Conservation (phyloP, 2,329 filamentous ascomycete genomes). For the Piedraia hortae region DNA sequence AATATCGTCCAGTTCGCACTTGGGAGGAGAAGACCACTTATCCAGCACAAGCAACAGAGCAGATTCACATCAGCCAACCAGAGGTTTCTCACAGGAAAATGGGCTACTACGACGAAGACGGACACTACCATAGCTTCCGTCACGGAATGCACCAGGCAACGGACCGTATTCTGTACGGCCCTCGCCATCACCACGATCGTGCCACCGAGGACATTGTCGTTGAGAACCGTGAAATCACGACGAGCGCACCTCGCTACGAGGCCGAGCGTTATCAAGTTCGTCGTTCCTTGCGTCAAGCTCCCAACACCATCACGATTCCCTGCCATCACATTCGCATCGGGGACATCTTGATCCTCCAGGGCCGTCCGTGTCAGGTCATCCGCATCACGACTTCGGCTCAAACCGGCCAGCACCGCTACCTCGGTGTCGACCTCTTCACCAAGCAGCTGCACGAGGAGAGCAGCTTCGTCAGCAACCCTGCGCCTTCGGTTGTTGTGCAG, state of each 20-base stretch:
- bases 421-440: slow-evolving; percentile 98
- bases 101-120: slow-evolving; percentile 60
- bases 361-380: slow-evolving; percentile 98
- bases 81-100: slow-evolving; percentile 22
- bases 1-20: slow-evolving; percentile 20
- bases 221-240: slow-evolving; percentile 21
- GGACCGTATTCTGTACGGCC: slow-evolving; percentile 26
- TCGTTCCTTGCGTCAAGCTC: slow-evolving; percentile 9
- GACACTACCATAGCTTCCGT: slow-evolving; percentile 48
- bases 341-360: slow-evolving; percentile 95
- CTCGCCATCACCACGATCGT: slow-evolving; percentile 6
- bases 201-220: slow-evolving; percentile 22
- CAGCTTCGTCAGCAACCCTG: slow-evolving; percentile 88
- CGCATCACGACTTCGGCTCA: slow-evolving; percentile 94
- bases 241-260: slow-evolving; percentile 13
- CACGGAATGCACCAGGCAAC: slow-evolving; percentile 39
- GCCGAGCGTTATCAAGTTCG: no score
- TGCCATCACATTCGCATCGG: slow-evolving; percentile 99
- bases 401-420: slow-evolving; percentile 98
- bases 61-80: slow-evolving; percentile 24
- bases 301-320: slow-evolving; percentile 89
- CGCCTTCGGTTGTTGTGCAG: slow-evolving; percentile 89
- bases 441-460: slow-evolving; percentile 98
- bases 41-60: slow-evolving; percentile 22
- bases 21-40: slow-evolving; percentile 16